Evolutionary conservation across 2,329 filamentous ascomycete species (phyloP).

Genomic region (Colletotrichum eleusines): DNA sequence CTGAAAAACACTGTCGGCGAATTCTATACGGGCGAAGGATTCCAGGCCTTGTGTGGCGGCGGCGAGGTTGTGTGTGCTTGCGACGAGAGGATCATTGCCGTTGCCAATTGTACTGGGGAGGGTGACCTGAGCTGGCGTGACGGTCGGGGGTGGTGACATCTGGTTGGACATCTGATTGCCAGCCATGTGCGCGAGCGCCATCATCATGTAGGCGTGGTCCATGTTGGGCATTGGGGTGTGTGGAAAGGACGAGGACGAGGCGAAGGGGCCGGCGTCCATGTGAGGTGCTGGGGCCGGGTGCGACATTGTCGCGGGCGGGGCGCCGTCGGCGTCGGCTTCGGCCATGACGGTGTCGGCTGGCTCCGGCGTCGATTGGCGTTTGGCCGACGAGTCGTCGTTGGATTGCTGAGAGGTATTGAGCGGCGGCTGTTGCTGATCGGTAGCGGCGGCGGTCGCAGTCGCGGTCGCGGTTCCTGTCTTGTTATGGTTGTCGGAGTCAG

Average conservation of each 20-base stretch:
- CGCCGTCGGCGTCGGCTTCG: conserved; percentile 41
- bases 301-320: conserved; percentile 42
- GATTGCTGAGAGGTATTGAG: conserved; percentile 21
- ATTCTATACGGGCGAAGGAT: conserved; percentile 73
- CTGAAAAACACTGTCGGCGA: conserved; percentile 81
- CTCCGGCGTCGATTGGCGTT: conserved; percentile 11
- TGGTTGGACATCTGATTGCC: conserved; percentile 49
- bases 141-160: conserved; percentile 58
- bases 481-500: conserved; percentile 39
- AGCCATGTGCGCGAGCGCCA: conserved; percentile 58
- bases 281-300: conserved; percentile 38
- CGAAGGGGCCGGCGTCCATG: conserved; percentile 46
- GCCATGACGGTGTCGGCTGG: conserved; percentile 35
- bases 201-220: conserved; percentile 59
- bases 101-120: conserved; percentile 54
- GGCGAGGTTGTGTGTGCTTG: conserved; percentile 50
- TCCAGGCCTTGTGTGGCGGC: conserved; percentile 60
- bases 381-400: conserved; percentile 14
- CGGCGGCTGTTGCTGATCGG: conserved; percentile 41
- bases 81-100: conserved; percentile 44
- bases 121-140: conserved; percentile 61
- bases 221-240: conserved; percentile 49
- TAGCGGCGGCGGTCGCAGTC: conserved; percentile 32
- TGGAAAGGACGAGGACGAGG: conserved; percentile 52
- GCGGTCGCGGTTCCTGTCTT: conserved; percentile 7